phyloP scores from a whole-genome alignment of 352 stramenopile genomes.

The Phytopythium oedochilum region DNA sequence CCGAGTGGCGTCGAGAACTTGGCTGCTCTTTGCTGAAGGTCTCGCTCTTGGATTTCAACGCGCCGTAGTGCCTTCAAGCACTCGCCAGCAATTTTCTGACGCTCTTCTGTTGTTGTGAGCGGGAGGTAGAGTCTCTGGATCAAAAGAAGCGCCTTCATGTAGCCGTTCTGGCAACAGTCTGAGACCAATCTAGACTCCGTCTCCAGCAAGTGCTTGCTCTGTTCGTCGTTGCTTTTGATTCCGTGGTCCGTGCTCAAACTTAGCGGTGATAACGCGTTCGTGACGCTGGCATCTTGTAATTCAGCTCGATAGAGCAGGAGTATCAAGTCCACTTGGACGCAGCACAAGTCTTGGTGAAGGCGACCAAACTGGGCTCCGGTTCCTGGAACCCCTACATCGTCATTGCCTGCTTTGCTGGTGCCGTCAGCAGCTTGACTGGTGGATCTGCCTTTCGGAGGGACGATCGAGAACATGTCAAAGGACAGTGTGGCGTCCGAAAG shows the following conservation, averaged over 20 bases:
- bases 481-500: slow-evolving; percentile 33
- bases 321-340: slow-evolving; percentile 45
- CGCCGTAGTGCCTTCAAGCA: slow-evolving; percentile 38
- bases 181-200: slow-evolving; percentile 27
- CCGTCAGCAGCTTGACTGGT: neutral
- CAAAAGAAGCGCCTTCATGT: slow-evolving; percentile 33
- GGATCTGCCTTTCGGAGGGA: slow-evolving; percentile 1
- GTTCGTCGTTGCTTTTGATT: neutral
- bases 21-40: slow-evolving; percentile 16
- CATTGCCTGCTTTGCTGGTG: neutral
- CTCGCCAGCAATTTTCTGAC: slow-evolving; percentile 19
- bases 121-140: slow-evolving; percentile 32
- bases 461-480: slow-evolving; percentile 16
- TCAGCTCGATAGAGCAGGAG: slow-evolving; percentile 53
- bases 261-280: slow-evolving; percentile 16
- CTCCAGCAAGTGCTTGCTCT: neutral
- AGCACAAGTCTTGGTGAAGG: slow-evolving; percentile 48
- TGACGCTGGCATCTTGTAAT: slow-evolving; percentile 32
- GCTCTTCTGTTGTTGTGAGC: slow-evolving; percentile 13
- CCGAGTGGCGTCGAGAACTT: neutral
- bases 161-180: slow-evolving; percentile 53
- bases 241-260: neutral
- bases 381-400: slow-evolving; percentile 34
- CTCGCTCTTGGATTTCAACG: slow-evolving; percentile 33
- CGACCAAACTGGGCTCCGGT: slow-evolving; percentile 53